Conservation (phyloP, 2,329 filamentous ascomycete genomes). For the Sphaerostilbella broomeana region DNA sequence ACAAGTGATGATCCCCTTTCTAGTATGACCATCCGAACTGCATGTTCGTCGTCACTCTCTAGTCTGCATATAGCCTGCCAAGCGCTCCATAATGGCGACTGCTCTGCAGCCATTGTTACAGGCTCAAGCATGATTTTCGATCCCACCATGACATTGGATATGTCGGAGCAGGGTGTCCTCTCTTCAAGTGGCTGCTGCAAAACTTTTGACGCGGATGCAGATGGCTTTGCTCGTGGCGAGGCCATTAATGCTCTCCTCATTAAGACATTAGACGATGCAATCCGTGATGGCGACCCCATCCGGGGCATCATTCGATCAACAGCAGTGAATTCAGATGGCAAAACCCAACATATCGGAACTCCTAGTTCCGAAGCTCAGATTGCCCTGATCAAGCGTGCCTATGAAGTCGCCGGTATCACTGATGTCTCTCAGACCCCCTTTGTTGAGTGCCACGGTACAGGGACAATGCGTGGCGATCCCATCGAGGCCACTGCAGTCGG, state of each 20-base stretch:
- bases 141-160: slow-evolving; percentile 20
- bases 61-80: slow-evolving; percentile 32
- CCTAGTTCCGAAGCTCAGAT: background rate
- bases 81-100: slow-evolving; percentile 21
- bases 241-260: background rate
- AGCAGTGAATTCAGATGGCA: background rate
- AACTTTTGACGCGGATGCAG: slow-evolving; percentile 23
- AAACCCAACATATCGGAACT: background rate
- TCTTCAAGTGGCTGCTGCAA: slow-evolving; percentile 27
- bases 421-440: slow-evolving; percentile 13
- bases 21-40: slow-evolving; percentile 31
- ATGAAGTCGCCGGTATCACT: slow-evolving; percentile 1
- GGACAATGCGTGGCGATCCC: slow-evolving; percentile 27
- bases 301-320: slow-evolving; percentile 1
- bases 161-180: slow-evolving; percentile 31
- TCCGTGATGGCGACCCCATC: slow-evolving; percentile 1
- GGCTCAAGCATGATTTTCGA: slow-evolving; percentile 26
- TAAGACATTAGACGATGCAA: background rate
- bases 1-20: background rate
- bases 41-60: slow-evolving; percentile 31
- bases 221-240: slow-evolving; percentile 1
- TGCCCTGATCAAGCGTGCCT: background rate
- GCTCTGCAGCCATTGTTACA: slow-evolving; percentile 23
- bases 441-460: slow-evolving; percentile 5
- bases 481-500: slow-evolving; percentile 30